Conservation (phyloP, 768 basidiomycete genomes). For the Boletales sp. region DNA sequence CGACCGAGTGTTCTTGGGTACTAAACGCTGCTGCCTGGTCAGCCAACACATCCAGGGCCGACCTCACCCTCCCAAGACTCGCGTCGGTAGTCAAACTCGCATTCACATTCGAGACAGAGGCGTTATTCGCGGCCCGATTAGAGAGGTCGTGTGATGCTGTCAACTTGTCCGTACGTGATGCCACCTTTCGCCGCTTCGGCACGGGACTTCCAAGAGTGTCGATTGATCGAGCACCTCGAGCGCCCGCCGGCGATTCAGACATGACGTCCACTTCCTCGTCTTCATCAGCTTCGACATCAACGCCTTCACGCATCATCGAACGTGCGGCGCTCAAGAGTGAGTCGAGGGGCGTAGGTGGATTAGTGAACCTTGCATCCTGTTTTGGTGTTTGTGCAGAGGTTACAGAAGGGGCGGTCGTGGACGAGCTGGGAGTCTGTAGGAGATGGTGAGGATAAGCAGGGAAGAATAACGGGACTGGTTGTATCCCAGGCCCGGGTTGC, state of each 20-base stretch:
- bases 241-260: conserved; percentile 20
- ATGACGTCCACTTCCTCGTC: conserved; percentile 26
- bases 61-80: conserved; percentile 33
- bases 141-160: conserved; percentile 3
- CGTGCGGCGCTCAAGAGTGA: conserved; percentile 60
- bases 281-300: conserved; percentile 28
- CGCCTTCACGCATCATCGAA: conserved; percentile 46
- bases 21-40: conserved; percentile 64
- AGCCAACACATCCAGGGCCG: conserved; percentile 69
- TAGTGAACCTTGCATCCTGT: conserved; percentile 15
- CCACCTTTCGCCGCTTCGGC: conserved; percentile 37
- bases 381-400: conserved; percentile 19
- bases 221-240: conserved; percentile 26
- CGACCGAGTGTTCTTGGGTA: conserved; percentile 29
- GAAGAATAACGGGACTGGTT: conserved; percentile 29
- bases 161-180: conserved; percentile 8
- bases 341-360: conserved; percentile 49
- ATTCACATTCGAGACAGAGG: neutral
- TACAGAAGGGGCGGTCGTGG: conserved; percentile 26
- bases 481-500: conserved; percentile 24
- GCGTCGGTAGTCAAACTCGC: neutral
- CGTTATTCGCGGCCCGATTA: neutral
- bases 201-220: conserved; percentile 33
- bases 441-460: conserved; percentile 27
- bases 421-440: conserved; percentile 31